Conservation (phyloP, 139 green algal genomes). For the Pleodorina starrii region DNA sequence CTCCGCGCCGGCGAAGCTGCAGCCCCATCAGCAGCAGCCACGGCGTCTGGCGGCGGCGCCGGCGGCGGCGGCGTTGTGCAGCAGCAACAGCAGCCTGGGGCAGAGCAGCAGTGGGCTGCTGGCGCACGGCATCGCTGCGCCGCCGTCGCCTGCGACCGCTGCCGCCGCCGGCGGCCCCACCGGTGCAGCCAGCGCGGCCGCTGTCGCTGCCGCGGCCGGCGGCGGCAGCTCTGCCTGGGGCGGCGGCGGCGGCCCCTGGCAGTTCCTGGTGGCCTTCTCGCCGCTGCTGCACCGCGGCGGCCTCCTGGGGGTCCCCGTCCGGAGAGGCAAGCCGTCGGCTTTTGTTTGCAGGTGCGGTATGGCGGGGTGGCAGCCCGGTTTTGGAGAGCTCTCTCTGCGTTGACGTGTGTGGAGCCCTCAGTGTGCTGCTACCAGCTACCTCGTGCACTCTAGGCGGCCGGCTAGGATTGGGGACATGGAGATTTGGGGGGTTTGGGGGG, state of each 20-base stretch:
- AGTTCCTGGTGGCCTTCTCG: background rate
- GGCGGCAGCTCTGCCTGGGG: background rate
- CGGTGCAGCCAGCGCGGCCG: background rate
- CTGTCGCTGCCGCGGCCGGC: background rate
- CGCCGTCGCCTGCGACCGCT: background rate
- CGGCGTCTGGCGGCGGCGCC: background rate
- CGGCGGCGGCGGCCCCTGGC: background rate
- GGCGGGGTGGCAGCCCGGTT: background rate
- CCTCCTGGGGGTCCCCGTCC: background rate
- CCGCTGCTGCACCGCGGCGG: background rate
- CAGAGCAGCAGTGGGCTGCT: background rate
- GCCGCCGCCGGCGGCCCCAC: background rate
- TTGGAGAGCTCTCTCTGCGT: no score
- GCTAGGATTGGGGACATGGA: no score
- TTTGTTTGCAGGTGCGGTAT: slow-evolving; percentile 19
- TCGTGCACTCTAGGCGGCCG: no score
- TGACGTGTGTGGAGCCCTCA: no score
- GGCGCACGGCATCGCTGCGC: background rate
- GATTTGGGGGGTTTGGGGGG: no score
- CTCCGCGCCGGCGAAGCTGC: background rate
- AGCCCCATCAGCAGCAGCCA: background rate
- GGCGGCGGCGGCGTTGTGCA: no score
- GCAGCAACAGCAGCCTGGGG: background rate
- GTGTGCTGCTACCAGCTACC: no score
- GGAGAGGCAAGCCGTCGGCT: background rate